Conservation (phyloP, 1,284 basidiomycete genomes). For the Naganishia sp. region DNA sequence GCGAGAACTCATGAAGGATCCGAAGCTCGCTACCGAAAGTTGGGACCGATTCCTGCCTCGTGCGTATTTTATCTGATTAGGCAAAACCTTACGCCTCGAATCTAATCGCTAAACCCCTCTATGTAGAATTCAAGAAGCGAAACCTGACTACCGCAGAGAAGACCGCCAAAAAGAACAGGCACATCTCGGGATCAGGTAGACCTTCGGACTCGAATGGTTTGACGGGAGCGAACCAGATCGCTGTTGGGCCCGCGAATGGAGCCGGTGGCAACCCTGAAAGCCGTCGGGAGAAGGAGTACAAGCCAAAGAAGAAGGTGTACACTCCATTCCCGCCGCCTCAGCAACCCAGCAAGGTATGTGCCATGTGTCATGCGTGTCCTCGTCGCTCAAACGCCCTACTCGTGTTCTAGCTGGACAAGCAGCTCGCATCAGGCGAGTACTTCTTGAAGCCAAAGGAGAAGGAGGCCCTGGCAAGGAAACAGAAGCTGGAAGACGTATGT, state of each 20-base stretch:
- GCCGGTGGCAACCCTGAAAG: slow-evolving; percentile 4
- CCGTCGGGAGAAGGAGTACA: slow-evolving; percentile 43
- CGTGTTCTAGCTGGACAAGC: slow-evolving; percentile 74
- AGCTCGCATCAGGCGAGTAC: slow-evolving; percentile 95
- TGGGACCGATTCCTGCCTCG: slow-evolving; percentile 97
- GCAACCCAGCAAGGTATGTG: slow-evolving; percentile 77
- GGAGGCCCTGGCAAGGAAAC: slow-evolving; percentile 47
- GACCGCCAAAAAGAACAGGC: slow-evolving; percentile 80
- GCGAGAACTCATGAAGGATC: slow-evolving; percentile 96
- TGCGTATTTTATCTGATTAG: slow-evolving; percentile 36
- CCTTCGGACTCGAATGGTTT: slow-evolving; percentile 29
- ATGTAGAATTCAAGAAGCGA: slow-evolving; percentile 77
- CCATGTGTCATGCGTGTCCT: too few relatives aligned
- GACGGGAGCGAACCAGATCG: slow-evolving; percentile 26
- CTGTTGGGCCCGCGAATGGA: slow-evolving; percentile 7
- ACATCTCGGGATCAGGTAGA: slow-evolving; percentile 28
- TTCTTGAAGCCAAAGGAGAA: slow-evolving; percentile 78
- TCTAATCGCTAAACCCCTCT: not conserved
- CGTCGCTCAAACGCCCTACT: not conserved
- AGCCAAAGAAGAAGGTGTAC: slow-evolving; percentile 87
- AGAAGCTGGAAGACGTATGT: slow-evolving; percentile 41
- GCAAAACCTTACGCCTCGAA: not conserved
- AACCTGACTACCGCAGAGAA: slow-evolving; percentile 91
- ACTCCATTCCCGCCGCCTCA: slow-evolving; percentile 98
- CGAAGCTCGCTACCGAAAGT: slow-evolving; percentile 86